Evolutionary conservation across 768 basidiomycete species (phyloP), one percentile per base, ranked within the genome.

Genomic region (Hericium alpestre): DNA sequence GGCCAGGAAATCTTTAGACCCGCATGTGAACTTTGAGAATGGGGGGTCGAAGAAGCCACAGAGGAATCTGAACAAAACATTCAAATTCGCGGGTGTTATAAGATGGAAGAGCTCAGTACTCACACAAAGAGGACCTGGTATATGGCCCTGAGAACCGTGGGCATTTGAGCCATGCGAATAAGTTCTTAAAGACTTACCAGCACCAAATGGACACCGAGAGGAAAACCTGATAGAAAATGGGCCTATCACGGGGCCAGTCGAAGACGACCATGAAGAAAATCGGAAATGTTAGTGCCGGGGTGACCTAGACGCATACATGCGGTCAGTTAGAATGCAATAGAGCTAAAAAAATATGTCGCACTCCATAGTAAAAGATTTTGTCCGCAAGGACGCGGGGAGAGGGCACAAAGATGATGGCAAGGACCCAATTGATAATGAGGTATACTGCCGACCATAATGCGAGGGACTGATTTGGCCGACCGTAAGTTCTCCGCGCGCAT

Each of bases 211-310:
- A 77, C 51, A 77, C 66, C 3, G 75, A 69, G 16, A 89, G 70
- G 49, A 79, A 72, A n/a, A 73, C 51, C 69, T 91, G 90, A 67
- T 88, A 90, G 4, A 78, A 67, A 27, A 72, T 67, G 13, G 73
- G 73, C 18, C 79, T 75, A 59, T 84, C 79, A 46, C 84, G 75
- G 1, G 88, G 89, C 74, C 81, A 83, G 72, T 92, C 84, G 64
- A 79, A 84, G 55, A 84, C 72, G 56, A 90, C 78, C 74, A 89
- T 76, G 53, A 80, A 66, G 27, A 82, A 66, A 38, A 90, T 70
- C 1, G 84, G 86, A 20, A 90, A 67, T 27, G 79, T 84, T 53
- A 87, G 67, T 3, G 71, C 67, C 2, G 87, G 82, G 2, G 81
- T 77, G 61, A 86, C 59, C 83, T 79, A 59, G 22, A 18, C 8